phyloP scores from a whole-genome alignment of 345 rosid genomes.

The Linum lewisii region DNA sequence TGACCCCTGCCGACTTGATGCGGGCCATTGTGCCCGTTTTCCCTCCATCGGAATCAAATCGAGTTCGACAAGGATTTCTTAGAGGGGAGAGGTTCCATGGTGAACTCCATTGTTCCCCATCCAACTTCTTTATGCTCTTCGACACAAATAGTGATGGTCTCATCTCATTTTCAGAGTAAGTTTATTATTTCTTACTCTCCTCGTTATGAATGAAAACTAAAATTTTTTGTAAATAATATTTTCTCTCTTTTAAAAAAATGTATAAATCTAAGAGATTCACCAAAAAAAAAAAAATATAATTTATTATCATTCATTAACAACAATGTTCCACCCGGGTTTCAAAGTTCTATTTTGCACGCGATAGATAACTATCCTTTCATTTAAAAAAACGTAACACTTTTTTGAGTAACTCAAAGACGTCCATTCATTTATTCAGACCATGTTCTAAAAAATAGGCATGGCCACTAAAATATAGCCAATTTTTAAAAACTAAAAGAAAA shows the following conservation, averaged over 20 bases:
- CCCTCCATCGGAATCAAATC: slow-evolving; percentile 21
- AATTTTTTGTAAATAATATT: background rate
- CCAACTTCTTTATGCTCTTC: slow-evolving; percentile 22
- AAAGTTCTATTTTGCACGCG: too few relatives aligned
- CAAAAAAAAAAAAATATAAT: too few relatives aligned
- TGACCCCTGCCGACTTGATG: slow-evolving; percentile 27
- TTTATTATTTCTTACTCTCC: background rate
- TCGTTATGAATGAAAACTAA: background rate
- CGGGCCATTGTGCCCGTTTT: slow-evolving; percentile 23
- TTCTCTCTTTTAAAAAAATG: background rate
- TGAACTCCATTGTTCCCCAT: slow-evolving; percentile 17
- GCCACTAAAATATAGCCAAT: too few relatives aligned
- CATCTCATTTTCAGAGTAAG: slow-evolving; percentile 24
- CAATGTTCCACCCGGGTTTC: too few relatives aligned
- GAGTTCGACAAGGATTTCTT: slow-evolving; percentile 20
- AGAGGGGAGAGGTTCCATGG: slow-evolving; percentile 19
- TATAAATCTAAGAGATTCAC: too few relatives aligned
- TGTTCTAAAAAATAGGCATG: too few relatives aligned
- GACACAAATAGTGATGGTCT: slow-evolving; percentile 21
- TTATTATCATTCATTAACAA: too few relatives aligned
- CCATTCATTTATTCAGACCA: too few relatives aligned
- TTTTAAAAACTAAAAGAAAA: too few relatives aligned
- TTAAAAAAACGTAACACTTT: too few relatives aligned
- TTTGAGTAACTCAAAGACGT: too few relatives aligned
- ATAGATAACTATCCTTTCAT: too few relatives aligned